Evolutionary conservation across 768 basidiomycete genomes (phyloP).

Genomic region (Hygrocybe punicea): DNA sequence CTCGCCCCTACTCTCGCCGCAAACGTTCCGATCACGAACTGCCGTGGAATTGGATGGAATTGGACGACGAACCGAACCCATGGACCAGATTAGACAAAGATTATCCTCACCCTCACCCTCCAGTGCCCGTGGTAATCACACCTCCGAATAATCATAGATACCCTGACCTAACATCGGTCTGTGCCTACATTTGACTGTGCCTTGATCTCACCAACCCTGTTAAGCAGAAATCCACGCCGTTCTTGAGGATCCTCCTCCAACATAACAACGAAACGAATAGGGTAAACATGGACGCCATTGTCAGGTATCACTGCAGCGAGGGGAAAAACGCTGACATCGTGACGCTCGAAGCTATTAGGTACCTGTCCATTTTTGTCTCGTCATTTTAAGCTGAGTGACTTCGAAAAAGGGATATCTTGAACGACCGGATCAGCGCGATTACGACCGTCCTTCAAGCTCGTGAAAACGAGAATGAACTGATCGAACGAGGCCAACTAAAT

Average conservation of each 20-base stretch:
- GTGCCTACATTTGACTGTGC: not conserved
- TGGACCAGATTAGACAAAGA: conserved; percentile 26
- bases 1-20: not conserved
- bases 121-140: not conserved
- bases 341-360: conserved; percentile 43
- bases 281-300: conserved; percentile 23
- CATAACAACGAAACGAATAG: conserved; percentile 30
- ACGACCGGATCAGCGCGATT: conserved; percentile 39
- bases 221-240: conserved; percentile 30
- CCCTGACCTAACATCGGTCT: conserved; percentile 29
- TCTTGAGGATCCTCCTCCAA: conserved; percentile 27
- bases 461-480: conserved; percentile 1
- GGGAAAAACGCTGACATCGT: conserved; percentile 38
- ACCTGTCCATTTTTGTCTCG: conserved; percentile 8
- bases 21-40: too few species aligned
- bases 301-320: conserved; percentile 21
- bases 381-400: conserved; percentile 1
- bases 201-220: not conserved
- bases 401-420: conserved; percentile 32
- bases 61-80: conserved; percentile 23
- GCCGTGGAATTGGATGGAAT: conserved; percentile 8
- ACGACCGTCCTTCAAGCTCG: conserved; percentile 32
- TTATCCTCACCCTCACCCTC: conserved; percentile 15
- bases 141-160: conserved; percentile 8
- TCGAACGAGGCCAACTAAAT: not conserved